Evolutionary conservation across 2,329 filamentous ascomycete species (phyloP), one percentile per base, ranked within the genome.

Genomic region (Setomelanomma holmii): DNA sequence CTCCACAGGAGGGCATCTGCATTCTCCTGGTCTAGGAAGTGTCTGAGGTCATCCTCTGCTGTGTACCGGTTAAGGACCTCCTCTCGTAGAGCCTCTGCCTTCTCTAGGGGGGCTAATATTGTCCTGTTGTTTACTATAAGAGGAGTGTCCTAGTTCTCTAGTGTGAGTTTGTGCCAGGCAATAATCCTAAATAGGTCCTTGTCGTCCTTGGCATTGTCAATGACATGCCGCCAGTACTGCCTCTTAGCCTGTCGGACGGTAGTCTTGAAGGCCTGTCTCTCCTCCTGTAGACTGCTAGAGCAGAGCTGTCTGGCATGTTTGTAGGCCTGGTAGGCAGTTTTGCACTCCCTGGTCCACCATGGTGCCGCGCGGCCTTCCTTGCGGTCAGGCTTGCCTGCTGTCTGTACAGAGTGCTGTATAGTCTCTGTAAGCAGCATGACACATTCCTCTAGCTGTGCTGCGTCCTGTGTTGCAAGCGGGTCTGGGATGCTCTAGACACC

Each of bases 161-260:
- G 44, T 8, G n/a, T 14, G 8, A 53, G 50, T 23, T 53, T 53
- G 45, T 53, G 50, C 50, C 42, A 51, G 5, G 4, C 40, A 5
- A 42, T 12, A 23, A 51, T 11, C 12, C 20, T 46, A 23, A 27
- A 51, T 4, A 45, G 42, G 35, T 51, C 41, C 16, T 33, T 36
- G 27, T 51, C 42, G 3, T 1, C 20, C 17, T 36, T 42, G 22
- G n/a, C n/a, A 7, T 22, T 22, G 22, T 51, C 19, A n/a, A 51
- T 51, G 1, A 1, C 4, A 3, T 41, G 1, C 22, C 35, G 21
- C 49, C 36, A 51, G 42, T 51, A 42, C 4, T 21, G 19, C 49
- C 19, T 51, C 24, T 51, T 51, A 2, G 42, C 38, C 20, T 22
- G 17, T 4, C 49, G 33, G 14, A 38, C 17, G 24, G 12, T 12